phyloP scores from a whole-genome alignment of 176 grass and related monocot species.

The Oryza brachyantha region DNA sequence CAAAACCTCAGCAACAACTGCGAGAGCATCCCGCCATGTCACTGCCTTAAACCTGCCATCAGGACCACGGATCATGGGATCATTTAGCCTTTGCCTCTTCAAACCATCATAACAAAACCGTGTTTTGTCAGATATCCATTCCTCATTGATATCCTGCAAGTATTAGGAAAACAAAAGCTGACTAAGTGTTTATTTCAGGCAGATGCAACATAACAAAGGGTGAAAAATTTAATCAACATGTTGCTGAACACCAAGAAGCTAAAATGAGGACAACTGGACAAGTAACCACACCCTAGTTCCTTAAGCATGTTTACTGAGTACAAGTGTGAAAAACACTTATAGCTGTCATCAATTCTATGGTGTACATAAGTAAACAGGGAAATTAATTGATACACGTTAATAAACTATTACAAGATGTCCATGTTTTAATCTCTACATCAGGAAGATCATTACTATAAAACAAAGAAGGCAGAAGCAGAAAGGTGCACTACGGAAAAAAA shows the following conservation, averaged over 20 bases:
- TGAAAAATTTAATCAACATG: neutral
- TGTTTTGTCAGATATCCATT: conserved; percentile 99
- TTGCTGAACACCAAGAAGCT: neutral
- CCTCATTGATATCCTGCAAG: conserved; percentile 96
- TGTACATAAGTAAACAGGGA: neutral
- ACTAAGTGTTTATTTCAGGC: neutral
- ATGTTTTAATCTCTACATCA: neutral
- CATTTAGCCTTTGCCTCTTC: conserved; percentile 96
- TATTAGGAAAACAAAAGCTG: neutral
- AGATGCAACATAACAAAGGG: neutral
- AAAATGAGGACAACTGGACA: neutral
- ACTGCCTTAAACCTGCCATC: conserved; percentile 91
- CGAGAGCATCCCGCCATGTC: conserved; percentile 87
- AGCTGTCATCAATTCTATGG: neutral
- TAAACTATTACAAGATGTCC: neutral
- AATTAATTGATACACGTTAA: neutral
- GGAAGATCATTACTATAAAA: neutral
- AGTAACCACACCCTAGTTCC: neutral
- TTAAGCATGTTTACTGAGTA: neutral
- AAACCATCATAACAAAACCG: conserved; percentile 95
- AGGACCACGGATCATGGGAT: conserved; percentile 94
- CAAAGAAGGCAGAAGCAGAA: neutral
- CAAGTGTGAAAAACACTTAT: neutral
- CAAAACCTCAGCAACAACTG: conserved; percentile 82
- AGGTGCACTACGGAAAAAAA: neutral